Evolutionary conservation across 2,329 filamentous ascomycete genomes (phyloP), one percentile per base, ranked within the genome.

Genomic region (Gaeumannomyces sp.): DNA sequence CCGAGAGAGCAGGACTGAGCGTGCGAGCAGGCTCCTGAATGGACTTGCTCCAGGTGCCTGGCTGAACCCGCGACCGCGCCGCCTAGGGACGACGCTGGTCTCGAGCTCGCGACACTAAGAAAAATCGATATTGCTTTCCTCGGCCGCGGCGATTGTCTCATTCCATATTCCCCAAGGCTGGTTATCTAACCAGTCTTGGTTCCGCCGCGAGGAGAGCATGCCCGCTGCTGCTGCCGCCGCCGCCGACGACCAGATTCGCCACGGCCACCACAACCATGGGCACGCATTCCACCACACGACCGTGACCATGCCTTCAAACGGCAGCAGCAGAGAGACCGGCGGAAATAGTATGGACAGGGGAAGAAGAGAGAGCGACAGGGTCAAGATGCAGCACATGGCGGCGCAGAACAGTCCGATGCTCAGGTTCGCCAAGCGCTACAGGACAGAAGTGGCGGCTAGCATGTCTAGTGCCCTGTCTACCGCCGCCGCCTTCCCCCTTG

Each of bases 401-500:
- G 53, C 50, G 58, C 59, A 60, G 67, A 64, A 65, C 28, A 62
- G 31, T 27, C 61, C 61, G 7, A n/a, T 31, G 27, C 31, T 62
- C 27, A 76, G 76, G 70, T 89, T 89, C 80, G 81, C 89, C 72
- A 93, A 92, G 79, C 84, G 83, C 70, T 94, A 95, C 76, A 85
- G 90, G 69, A 93, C 89, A 61, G 90, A 94, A 77, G 87, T 95
- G 69, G 87, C 91, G 67, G 91, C 92, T 59, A 90, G 88, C 76
- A 82, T 87, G 56, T 90, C 89, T 73, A 93, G 89, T 76, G 82
- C 93, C 69, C 81, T 94, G 65, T 92, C 90, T 53, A 95, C 91
- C 58, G 83, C 92, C 73, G 82, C 85, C 69, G 89, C 91, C n/a
- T 96, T 94, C 73, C 92, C 92, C 28, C 85, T 96, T 70, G 92